These are phyloP conservation scores for Phtheirospermum japonicum DNA, from an alignment of 257 asterid genomes.

Conservation along the genomic window DNA sequence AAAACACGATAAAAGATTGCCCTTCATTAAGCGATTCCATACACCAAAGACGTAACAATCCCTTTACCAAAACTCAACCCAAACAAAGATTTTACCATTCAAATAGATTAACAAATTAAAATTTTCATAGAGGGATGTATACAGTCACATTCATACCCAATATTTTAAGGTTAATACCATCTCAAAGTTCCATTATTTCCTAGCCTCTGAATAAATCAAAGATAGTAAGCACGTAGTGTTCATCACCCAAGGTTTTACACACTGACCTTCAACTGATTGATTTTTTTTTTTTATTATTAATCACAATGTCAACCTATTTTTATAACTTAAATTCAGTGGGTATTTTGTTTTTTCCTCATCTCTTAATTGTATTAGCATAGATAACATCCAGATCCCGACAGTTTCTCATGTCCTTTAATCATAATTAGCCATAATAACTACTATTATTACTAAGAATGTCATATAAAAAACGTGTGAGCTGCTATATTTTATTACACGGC, in stretches of 20 bases:
- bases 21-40: background rate
- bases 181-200: too few species aligned
- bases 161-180: background rate
- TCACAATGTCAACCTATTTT: conserved; percentile 5
- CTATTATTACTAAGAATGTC: too few species aligned
- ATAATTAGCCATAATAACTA: too few species aligned
- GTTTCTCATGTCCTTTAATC: too few species aligned
- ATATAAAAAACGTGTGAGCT: background rate
- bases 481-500: background rate
- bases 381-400: too few species aligned
- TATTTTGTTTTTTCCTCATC: background rate
- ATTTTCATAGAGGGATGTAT: too few species aligned
- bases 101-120: too few species aligned
- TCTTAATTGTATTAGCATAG: background rate
- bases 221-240: background rate
- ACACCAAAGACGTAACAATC: too few species aligned
- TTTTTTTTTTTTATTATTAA: background rate
- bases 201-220: background rate
- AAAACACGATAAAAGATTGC: conserved; percentile 1
- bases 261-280: background rate
- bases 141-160: background rate
- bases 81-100: too few species aligned
- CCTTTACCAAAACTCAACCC: too few species aligned
- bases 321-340: conserved; percentile 1
- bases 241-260: background rate